Evolutionary conservation across 805 yeast species (phyloP), one percentile per base, ranked within the genome.

Genomic region (Cyberlindnera maritima): DNA sequence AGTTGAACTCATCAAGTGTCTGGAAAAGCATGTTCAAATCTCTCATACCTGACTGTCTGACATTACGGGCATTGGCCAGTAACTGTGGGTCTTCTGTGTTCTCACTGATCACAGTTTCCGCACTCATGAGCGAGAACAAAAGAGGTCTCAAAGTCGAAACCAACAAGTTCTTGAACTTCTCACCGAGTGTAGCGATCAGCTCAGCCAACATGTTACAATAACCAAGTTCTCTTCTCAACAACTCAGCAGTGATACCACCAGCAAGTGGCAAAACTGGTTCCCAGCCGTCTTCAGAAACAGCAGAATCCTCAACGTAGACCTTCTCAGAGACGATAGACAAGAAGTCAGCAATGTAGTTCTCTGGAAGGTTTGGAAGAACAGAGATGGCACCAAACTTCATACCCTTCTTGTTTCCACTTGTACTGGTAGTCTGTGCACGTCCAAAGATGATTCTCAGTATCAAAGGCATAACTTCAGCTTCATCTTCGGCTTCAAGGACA

Each of bases 371-470:
- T 4, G 87, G 83, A 41, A 88, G 64, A 7, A 81, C 69, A 19
- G 83, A 72, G 12, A 88, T 71, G 9, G 88, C 83, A 9, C 94
- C 88, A 56, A 73, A 75, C 52, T 88, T 85, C 54, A 86, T 76
- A 28, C 90, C 83, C 46, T 79, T 76, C 59, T 87, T 87, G 25
- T 82, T 77, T 49, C 88, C 89, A 62, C 86, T 83, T 1, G 79
- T 70, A 46, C 72, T 76, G 34, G 82, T 73, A 1, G 83, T 76
- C 65, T 88, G 95, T 9, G 90, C 88, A 47, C 96, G 76, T 9
- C 98, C 98, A 65, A 84, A 92, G 18, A 94, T 68, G 21, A 94
- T 83, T 54, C 97, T 70, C 41, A 90, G 61, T 4, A 90, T 75
- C 26, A 87, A 59, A 1, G 95, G 94, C 77, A 89, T 78, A 2